Conservation (phyloP, 805 yeast species). For the Hanseniaspora osmophila region DNA sequence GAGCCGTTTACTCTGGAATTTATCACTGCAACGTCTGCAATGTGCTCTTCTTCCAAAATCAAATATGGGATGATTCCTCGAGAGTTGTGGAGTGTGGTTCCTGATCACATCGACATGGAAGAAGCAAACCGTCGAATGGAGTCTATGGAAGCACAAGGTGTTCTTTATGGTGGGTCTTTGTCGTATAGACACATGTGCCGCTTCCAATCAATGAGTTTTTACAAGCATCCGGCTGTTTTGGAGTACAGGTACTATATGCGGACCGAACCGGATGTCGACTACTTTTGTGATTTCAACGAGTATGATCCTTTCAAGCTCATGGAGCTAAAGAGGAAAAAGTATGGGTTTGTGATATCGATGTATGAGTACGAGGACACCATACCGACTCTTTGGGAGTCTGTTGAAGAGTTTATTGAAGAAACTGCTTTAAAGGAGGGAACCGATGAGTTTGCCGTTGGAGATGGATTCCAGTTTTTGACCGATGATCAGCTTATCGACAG, state of each 20-base stretch:
- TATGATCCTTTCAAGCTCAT: slow-evolving; percentile 78
- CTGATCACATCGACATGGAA: slow-evolving; percentile 41
- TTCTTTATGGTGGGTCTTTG: slow-evolving; percentile 50
- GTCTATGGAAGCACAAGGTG: slow-evolving; percentile 27
- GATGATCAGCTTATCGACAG: slow-evolving; percentile 23
- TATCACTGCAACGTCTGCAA: slow-evolving; percentile 40
- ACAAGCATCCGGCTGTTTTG: slow-evolving; percentile 54
- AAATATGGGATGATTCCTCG: slow-evolving; percentile 52
- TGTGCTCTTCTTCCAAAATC: slow-evolving; percentile 34
- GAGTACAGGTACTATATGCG: slow-evolving; percentile 86
- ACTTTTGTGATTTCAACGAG: slow-evolving; percentile 67
- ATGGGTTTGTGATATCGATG: slow-evolving; percentile 76
- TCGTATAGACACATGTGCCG: slow-evolving; percentile 91
- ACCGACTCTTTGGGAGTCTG: slow-evolving; percentile 67
- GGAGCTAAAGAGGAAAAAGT: slow-evolving; percentile 62
- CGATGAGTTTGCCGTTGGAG: slow-evolving; percentile 11
- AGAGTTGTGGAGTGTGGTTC: slow-evolving; percentile 44
- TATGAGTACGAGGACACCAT: slow-evolving; percentile 77
- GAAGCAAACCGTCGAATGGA: slow-evolving; percentile 10
- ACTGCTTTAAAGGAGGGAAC: slow-evolving; percentile 30
- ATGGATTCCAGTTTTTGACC: slow-evolving; percentile 28
- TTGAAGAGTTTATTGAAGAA: slow-evolving; percentile 44
- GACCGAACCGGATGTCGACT: slow-evolving; percentile 85
- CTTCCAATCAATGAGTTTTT: slow-evolving; percentile 84
- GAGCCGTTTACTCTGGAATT: slow-evolving; percentile 52